These are phyloP conservation scores for Cunninghamia lanceolata DNA, from an alignment of 75 land plant genomes.

Conservation along the genomic window DNA sequence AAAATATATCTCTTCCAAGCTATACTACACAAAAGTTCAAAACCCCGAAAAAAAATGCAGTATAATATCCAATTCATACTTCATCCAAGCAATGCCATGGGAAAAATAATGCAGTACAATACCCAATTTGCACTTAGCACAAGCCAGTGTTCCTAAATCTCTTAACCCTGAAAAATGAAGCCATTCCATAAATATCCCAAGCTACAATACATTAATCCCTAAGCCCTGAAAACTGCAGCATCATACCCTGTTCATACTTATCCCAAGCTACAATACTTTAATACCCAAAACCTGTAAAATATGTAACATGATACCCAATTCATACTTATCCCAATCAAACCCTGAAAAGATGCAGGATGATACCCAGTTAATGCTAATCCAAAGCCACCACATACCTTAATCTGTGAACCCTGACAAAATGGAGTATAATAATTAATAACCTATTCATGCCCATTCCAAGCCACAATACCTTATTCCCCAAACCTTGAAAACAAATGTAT, in stretches of 20 bases:
- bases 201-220: not conserved
- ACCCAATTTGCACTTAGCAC: not conserved
- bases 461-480: not conserved
- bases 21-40: too few relatives aligned
- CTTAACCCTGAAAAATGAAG: too few relatives aligned
- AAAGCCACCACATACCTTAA: not conserved
- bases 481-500: not conserved
- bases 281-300: not conserved
- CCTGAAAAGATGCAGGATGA: not conserved
- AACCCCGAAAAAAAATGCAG: not conserved
- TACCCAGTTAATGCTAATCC: not conserved
- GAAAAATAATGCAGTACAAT: not conserved
- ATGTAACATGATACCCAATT: not conserved
- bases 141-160: too few relatives aligned
- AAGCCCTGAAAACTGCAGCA: not conserved
- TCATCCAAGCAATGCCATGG: too few relatives aligned
- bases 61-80: not conserved
- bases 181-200: not conserved
- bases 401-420: too few relatives aligned
- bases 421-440: not conserved
- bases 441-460: not conserved
- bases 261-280: not conserved
- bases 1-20: too few relatives aligned
- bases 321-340: not conserved
- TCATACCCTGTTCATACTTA: not conserved